Percentiles rank a stretch among this genome's conserved stretches.
These are phyloP conservation scores for Paulownia fortunei DNA, from an alignment of 257 asterid genomes.

Conservation along the genomic window DNA sequence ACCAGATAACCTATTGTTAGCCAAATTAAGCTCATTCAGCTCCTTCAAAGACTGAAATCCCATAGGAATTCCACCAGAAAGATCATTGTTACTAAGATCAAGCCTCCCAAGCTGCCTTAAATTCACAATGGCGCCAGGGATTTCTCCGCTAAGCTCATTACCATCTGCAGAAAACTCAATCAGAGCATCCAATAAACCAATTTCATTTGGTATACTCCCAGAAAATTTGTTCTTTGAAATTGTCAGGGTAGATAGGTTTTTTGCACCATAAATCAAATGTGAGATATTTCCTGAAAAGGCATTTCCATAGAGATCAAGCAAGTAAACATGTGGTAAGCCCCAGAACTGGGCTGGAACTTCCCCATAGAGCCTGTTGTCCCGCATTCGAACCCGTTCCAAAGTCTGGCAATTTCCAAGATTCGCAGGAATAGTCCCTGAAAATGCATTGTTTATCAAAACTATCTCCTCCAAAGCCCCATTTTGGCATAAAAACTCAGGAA, in stretches of 20 bases:
- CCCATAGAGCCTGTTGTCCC: constrained; percentile 54
- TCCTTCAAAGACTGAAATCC: constrained; percentile 53
- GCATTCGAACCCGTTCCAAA: constrained; percentile 61
- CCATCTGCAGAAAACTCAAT: constrained; percentile 49
- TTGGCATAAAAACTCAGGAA: constrained; percentile 65
- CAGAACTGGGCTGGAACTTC: constrained; percentile 67
- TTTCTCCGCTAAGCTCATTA: constrained; percentile 60
- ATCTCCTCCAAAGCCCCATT: constrained; percentile 57
- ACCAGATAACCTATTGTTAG: constrained; percentile 64
- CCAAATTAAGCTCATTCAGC: constrained; percentile 71
- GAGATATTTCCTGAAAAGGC: constrained; percentile 70
- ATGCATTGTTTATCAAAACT: constrained; percentile 48
- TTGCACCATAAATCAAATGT: constrained; percentile 54
- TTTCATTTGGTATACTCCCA: constrained; percentile 65
- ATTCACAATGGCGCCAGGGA: constrained; percentile 59
- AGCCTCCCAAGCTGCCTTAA: constrained; percentile 57
- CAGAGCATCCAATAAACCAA: constrained; percentile 57
- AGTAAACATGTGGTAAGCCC: constrained; percentile 73
- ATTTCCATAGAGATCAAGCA: constrained; percentile 66
- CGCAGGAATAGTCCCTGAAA: constrained; percentile 69
- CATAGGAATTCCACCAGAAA: constrained; percentile 64
- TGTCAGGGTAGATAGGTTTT: constrained; percentile 52
- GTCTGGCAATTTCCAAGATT: constrained; percentile 61
- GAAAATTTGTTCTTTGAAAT: constrained; percentile 64
- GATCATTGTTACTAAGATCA: constrained; percentile 62